Conservation (phyloP, 805 yeast species). For the Wickerhamomyces ciferrii region DNA sequence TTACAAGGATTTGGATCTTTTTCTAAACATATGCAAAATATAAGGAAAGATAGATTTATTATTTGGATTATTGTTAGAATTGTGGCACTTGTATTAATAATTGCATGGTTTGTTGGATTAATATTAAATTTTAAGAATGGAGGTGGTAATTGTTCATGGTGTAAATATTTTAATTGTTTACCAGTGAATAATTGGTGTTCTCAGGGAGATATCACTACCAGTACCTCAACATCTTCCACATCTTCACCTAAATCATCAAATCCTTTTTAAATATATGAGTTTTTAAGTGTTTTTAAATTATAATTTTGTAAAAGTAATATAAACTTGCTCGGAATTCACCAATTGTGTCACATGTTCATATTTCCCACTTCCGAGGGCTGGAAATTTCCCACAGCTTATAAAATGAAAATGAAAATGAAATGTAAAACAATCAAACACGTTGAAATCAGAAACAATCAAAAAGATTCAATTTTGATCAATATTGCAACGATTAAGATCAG, state of each 20-base stretch:
- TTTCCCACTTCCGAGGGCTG: too few species aligned
- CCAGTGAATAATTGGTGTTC: conserved; percentile 73
- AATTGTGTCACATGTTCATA: too few species aligned
- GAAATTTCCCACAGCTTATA: too few species aligned
- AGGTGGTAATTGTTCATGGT: conserved; percentile 58
- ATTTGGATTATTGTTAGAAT: conserved; percentile 49
- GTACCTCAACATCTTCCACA: not conserved
- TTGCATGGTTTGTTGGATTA: conserved; percentile 46
- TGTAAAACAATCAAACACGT: too few species aligned
- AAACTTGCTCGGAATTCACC: too few species aligned
- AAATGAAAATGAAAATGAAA: too few species aligned
- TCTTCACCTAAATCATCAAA: not conserved
- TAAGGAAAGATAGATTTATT: conserved; percentile 36
- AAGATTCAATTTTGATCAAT: too few species aligned
- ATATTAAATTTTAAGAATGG: conserved; percentile 43
- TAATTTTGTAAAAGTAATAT: too few species aligned
- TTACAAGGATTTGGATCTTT: not conserved
- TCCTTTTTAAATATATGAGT: not conserved
- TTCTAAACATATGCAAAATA: conserved; percentile 7
- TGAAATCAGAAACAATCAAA: too few species aligned
- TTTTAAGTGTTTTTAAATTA: too few species aligned
- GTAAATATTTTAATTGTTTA: conserved; percentile 65
- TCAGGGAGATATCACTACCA: conserved; percentile 26
- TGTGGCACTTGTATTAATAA: conserved; percentile 36
- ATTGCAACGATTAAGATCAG: too few species aligned